Base-by-base conservation (phyloP, 176 grass and related monocot genomes). In the Phoenix dactylifera region DNA sequence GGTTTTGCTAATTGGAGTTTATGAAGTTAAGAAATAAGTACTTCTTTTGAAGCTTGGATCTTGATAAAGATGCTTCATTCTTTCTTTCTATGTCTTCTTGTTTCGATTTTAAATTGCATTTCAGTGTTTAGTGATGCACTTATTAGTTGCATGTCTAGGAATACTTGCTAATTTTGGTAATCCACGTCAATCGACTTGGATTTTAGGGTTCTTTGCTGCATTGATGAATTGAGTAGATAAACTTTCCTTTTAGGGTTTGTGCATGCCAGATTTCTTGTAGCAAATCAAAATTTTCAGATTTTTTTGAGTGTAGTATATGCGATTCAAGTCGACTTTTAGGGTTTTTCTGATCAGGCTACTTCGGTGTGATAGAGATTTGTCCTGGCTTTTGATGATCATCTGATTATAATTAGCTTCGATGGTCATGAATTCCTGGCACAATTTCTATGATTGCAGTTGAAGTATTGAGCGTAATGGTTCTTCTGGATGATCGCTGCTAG, bases 41-140 rank as follows among this genome's bases (percentile, higher is more conserved):
- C 3, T 18, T 26, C 22, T 76, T 44, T 67, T 16, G 62, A 24
- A 20, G 35, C 9, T 54, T 32, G 44, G 62, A 77, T 73, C 54
- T 68, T 52, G 49, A 52, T 24, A 52, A 26, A 24, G 1, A 7
- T 65, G 63, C 7, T 16, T 23, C 23, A 7, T 65, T 62, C 59
- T 35, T 26, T 22, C 17, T 68, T 64, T 63, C 52, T 54, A 66
- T 44, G 6, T 12, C 12, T 2, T 44, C 35, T 44, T 44, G 35
- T 44, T 44, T 44, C 35, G 39, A 54, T 63, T 73, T 35, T 48
- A 7, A 26, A 54, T 48, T 68, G 15, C 18, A 16, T n/a, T 73
- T 67, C 16, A 26, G 3, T 35, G 26, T 44, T 14, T 44, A 49
- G 54, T 48, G 67, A 51, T 57, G 52, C 54, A 28, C 23, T 68